Conservation (phyloP, 2,329 filamentous ascomycete genomes). For the Fusarium protoensiforme region DNA sequence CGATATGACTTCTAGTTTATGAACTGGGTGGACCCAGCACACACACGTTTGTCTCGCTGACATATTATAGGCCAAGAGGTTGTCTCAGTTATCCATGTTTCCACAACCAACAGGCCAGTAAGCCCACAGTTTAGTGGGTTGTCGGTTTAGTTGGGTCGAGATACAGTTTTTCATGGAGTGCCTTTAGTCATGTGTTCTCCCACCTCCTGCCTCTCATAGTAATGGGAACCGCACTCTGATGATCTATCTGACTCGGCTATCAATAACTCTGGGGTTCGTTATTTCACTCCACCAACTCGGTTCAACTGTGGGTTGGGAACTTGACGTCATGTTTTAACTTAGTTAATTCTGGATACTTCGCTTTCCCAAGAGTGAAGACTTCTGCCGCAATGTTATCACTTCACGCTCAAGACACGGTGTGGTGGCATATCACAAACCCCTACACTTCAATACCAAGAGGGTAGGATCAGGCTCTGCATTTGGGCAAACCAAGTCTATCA, state of each 20-base stretch:
- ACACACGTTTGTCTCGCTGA: background rate
- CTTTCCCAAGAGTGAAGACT: background rate
- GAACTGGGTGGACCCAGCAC: background rate
- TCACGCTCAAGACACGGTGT: background rate
- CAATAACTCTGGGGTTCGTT: background rate
- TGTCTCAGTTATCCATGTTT: background rate
- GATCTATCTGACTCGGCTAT: background rate
- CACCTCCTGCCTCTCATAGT: background rate
- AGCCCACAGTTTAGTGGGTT: background rate
- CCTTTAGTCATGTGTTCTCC: background rate
- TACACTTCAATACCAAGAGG: background rate
- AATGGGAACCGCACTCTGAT: background rate
- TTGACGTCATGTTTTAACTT: background rate
- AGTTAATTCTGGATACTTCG: background rate
- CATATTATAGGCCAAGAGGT: background rate
- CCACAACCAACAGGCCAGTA: background rate
- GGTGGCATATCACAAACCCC: background rate
- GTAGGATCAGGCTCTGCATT: background rate
- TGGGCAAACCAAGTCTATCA: background rate
- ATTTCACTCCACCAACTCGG: background rate
- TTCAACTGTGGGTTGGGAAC: background rate
- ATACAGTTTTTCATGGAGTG: background rate
- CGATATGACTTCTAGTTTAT: background rate
- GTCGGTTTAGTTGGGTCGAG: background rate
- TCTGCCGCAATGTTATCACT: background rate